Conservation (phyloP, 2,329 filamentous ascomycete species). For the Helicocarpus griseus region DNA sequence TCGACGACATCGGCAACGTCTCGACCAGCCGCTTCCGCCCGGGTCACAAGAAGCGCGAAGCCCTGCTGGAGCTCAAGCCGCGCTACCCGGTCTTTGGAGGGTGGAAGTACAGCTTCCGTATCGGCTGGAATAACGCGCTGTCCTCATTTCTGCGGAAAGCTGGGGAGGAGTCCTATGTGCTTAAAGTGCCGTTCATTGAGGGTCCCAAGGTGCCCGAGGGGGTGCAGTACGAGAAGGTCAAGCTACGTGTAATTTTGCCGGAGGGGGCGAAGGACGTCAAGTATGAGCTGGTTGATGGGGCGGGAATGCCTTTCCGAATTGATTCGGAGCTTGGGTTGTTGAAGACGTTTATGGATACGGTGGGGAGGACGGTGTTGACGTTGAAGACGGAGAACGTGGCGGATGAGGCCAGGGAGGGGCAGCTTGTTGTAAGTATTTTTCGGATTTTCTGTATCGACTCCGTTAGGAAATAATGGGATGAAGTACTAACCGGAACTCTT, state of each 20-base stretch:
- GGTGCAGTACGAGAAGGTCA: slow-evolving; percentile 71
- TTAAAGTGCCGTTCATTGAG: slow-evolving; percentile 88
- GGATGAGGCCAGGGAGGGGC: slow-evolving; percentile 77
- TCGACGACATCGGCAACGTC: slow-evolving; percentile 92
- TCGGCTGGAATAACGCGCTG: slow-evolving; percentile 89
- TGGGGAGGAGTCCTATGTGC: slow-evolving; percentile 60
- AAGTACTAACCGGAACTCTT: slow-evolving; percentile 3
- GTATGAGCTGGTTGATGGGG: slow-evolving; percentile 66
- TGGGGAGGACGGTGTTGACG: slow-evolving; percentile 73
- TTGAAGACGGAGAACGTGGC: slow-evolving; percentile 79
- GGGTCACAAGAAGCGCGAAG: slow-evolving; percentile 50
- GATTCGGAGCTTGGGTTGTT: slow-evolving; percentile 54
- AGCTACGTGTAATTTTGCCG: slow-evolving; percentile 74
- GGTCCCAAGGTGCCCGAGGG: slow-evolving; percentile 81
- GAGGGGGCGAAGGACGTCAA: slow-evolving; percentile 64
- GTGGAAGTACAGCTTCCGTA: slow-evolving; percentile 96
- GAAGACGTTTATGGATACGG: slow-evolving; percentile 86
- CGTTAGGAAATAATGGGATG: no score
- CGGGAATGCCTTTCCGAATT: slow-evolving; percentile 51
- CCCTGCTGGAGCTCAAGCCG: slow-evolving; percentile 81
- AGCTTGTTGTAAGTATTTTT: slow-evolving; percentile 52
- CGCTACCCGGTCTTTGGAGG: slow-evolving; percentile 94
- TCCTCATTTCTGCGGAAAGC: slow-evolving; percentile 61
- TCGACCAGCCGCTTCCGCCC: slow-evolving; percentile 80
- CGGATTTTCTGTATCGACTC: no score